A percentile compares a stretch with the other conserved stretches of the same genome.
Conservation (phyloP, 1,139 yeast species). For the Blastobotrys raffinosifermentans region DNA sequence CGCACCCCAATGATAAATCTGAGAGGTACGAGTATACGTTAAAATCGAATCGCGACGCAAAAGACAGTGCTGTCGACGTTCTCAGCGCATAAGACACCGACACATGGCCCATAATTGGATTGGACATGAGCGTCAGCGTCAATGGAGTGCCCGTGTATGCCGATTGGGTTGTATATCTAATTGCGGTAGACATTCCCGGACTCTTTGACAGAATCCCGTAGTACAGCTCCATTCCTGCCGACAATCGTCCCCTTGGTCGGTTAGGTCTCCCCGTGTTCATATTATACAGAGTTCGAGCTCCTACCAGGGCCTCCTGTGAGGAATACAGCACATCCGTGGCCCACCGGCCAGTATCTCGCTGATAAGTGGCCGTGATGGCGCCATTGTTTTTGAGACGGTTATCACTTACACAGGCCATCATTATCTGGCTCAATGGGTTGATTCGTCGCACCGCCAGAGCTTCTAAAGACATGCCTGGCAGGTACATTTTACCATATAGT, state of each 20-base stretch:
- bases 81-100: conserved; percentile 85
- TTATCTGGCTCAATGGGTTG: conserved; percentile 53
- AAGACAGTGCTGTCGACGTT: conserved; percentile 69
- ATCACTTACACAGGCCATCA: conserved; percentile 70
- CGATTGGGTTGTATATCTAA: conserved; percentile 80
- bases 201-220: conserved; percentile 79
- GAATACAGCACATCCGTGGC: conserved; percentile 78
- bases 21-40: conserved; percentile 88
- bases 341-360: conserved; percentile 57
- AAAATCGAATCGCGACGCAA: conserved; percentile 82
- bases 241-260: conserved; percentile 42
- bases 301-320: conserved; percentile 84
- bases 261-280: conserved; percentile 41
- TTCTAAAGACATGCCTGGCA: conserved; percentile 83
- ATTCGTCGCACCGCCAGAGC: conserved; percentile 77
- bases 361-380: conserved; percentile 64
- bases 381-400: conserved; percentile 54
- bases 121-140: conserved; percentile 78
- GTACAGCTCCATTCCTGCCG: conserved; percentile 86
- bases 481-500: conserved; percentile 77
- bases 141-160: conserved; percentile 84
- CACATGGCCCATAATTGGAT: conserved; percentile 87
- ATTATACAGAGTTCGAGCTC: conserved; percentile 74
- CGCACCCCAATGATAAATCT: conserved; percentile 80
- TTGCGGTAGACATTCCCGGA: conserved; percentile 62